These are phyloP conservation scores for Marchantia polymorpha DNA, from an alignment of 225 moss, liverwort and hornwort genomes.

Conservation along the genomic window DNA sequence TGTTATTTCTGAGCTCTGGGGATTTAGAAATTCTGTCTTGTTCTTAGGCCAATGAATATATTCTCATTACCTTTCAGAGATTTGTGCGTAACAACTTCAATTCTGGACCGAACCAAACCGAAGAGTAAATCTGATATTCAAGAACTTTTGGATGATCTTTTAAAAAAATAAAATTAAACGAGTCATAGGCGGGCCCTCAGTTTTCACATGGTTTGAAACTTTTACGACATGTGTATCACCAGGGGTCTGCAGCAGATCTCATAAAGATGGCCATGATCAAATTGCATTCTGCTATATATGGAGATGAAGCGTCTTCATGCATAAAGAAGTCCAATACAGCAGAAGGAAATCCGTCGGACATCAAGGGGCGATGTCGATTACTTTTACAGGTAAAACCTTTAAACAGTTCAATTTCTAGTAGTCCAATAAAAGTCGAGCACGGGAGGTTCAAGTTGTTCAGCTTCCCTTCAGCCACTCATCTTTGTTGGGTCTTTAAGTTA, in stretches of 20 bases:
- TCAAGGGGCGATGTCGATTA: slow-evolving; percentile 68
- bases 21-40: neutral
- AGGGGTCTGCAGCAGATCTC: slow-evolving; percentile 96
- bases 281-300: slow-evolving; percentile 58
- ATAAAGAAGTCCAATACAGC: slow-evolving; percentile 17
- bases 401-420: neutral
- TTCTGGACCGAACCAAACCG: neutral
- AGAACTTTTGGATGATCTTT: neutral
- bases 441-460: no score
- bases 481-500: no score
- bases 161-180: neutral
- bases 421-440: neutral
- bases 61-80: neutral
- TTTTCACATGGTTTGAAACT: neutral
- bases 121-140: neutral
- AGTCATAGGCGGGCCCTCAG: neutral
- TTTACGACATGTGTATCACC: neutral
- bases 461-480: no score
- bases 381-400: slow-evolving; percentile 65
- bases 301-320: slow-evolving; percentile 18
- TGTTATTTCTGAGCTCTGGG: neutral
- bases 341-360: slow-evolving; percentile 28
- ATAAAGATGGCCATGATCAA: slow-evolving; percentile 97
- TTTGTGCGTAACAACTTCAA: neutral
- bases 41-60: neutral